Evolutionary conservation across 495 filamentous ascomycete genomes (phyloP).

Genomic region (Aspergillus campestris): DNA sequence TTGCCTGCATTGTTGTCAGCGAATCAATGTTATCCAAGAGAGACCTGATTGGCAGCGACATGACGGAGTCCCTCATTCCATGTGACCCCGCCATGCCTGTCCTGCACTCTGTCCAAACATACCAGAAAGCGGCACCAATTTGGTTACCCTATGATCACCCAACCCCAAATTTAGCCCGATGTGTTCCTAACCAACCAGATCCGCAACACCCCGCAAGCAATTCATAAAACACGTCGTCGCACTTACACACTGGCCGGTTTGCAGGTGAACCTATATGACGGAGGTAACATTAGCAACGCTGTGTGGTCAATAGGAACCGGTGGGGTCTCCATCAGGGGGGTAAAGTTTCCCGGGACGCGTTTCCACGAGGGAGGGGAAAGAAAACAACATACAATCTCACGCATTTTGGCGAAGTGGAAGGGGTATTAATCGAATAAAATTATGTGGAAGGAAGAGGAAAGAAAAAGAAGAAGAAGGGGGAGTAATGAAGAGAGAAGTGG

Average conservation of each 20-base stretch:
- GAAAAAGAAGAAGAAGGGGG: slow-evolving; percentile 13
- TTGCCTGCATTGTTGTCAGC: slow-evolving; percentile 55
- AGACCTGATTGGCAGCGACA: slow-evolving; percentile 3
- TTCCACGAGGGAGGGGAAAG: slow-evolving; percentile 16
- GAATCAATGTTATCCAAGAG: slow-evolving; percentile 9
- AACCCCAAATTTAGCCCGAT: slow-evolving; percentile 19
- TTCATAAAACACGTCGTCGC: slow-evolving; percentile 4
- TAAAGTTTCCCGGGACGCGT: slow-evolving; percentile 29
- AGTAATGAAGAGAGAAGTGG: slow-evolving; percentile 14
- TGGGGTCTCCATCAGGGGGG: slow-evolving; percentile 37
- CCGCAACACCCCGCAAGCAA: slow-evolving; percentile 3
- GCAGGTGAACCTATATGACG: slow-evolving; percentile 77
- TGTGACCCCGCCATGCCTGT: too few relatives aligned
- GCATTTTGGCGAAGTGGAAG: slow-evolving; percentile 56
- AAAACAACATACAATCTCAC: slow-evolving; percentile 75
- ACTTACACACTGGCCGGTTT: slow-evolving; percentile 97
- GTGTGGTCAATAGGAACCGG: slow-evolving; percentile 25
- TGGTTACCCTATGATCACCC: slow-evolving; percentile 77
- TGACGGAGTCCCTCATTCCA: too few relatives aligned
- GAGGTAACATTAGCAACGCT: slow-evolving; percentile 29
- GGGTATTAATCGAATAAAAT: slow-evolving; percentile 30
- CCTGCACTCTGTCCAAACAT: slow-evolving; percentile 21
- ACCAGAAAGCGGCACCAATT: slow-evolving; percentile 99
- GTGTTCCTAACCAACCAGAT: background rate
- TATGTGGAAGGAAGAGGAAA: slow-evolving; percentile 5